These are phyloP conservation scores for Thymus mandschuricus DNA, from an alignment of 257 asterid species.

Conservation along the genomic window DNA sequence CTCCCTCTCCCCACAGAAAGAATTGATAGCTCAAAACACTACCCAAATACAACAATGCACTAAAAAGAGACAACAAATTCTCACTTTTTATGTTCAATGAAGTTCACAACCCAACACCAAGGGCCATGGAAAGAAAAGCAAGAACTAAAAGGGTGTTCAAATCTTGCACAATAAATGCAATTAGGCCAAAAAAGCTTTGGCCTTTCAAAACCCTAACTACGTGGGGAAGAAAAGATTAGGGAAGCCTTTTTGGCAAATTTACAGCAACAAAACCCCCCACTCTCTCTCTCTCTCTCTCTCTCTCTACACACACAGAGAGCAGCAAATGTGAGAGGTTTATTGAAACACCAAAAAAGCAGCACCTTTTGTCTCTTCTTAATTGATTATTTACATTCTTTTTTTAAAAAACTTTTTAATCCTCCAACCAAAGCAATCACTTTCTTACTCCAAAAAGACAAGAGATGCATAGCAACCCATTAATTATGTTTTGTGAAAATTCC, in stretches of 20 bases:
- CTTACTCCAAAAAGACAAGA: constrained; percentile 31
- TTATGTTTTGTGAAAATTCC: constrained; percentile 21
- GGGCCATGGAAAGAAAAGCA: constrained; percentile 26
- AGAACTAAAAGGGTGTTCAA: constrained; percentile 25
- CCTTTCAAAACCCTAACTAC: constrained; percentile 48
- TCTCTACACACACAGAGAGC: no score
- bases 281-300: constrained; percentile 29
- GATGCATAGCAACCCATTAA: constrained; percentile 19
- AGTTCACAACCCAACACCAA: constrained; percentile 14
- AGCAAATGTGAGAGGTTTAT: constrained; percentile 21
- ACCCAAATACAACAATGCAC: constrained; percentile 37
- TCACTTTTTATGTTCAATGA: constrained; percentile 19
- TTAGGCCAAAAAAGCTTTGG: constrained; percentile 24
- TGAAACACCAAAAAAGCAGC: constrained; percentile 37
- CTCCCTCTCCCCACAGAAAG: constrained; percentile 28
- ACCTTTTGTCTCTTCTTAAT: constrained; percentile 40
- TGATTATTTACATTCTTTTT: constrained; percentile 15
- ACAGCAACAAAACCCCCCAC: constrained; percentile 35
- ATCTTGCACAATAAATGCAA: constrained; percentile 33
- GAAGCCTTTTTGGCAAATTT: constrained; percentile 29
- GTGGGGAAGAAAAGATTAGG: constrained; percentile 27
- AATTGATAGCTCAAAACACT: constrained; percentile 22
- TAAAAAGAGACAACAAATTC: constrained; percentile 15
- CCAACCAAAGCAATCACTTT: constrained; percentile 32
- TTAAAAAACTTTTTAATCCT: not conserved